Base-by-base conservation (phyloP, 139 green algal species). In the Micractinium sp. region DNA sequence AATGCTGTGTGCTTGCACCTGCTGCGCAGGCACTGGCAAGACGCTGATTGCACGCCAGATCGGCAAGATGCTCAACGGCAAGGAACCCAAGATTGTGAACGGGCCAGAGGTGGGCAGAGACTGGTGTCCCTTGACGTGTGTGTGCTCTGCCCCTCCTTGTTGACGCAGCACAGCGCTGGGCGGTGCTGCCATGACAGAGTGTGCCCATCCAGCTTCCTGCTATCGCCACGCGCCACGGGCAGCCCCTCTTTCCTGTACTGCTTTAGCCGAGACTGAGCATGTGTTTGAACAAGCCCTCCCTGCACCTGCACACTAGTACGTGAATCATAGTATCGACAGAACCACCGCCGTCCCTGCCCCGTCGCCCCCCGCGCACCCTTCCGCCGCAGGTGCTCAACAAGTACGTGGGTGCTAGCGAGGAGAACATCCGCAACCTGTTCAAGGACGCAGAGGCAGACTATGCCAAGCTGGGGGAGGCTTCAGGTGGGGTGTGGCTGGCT, bases 41-140 rank as follows among this genome's bases (percentile, higher is more conserved):
- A 99, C 98, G 3, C 95, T 99, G 31, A 99, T 99, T 60, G 98
- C 98, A 0, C 94, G 98, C 0, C 98, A 99, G 91, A 99, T 99
- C 66, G 98, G 98, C 85, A 99, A 99, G 93, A 98, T 99, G 96
- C 96, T 99, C 16, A 99, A 99, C 85, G 98, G 97, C 56, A 97
- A 96, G 90, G 98, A 99, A 87, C 97, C 98, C 66, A 99, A 99
- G 92, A 92, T 97, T 20, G 95, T 97, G 23, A 97, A 97, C 88
- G 95, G 95, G 29, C 95, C 95, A 0, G 95, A 96, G 85, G 90
- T 94, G 33, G 20, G 75, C 69, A 2, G 20, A 0, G 67, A 18
- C 67, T 16, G 23, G n/a, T 36, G n/a, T 78, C 31, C 15, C 12
- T 25, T 22, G 73, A 19, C 36, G 69, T 39, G 27, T 76, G 3